Percentiles rank a stretch among this genome's conserved stretches.
phyloP scores from a whole-genome alignment of 2,329 filamentous ascomycete species.

The Claviceps paspali region DNA sequence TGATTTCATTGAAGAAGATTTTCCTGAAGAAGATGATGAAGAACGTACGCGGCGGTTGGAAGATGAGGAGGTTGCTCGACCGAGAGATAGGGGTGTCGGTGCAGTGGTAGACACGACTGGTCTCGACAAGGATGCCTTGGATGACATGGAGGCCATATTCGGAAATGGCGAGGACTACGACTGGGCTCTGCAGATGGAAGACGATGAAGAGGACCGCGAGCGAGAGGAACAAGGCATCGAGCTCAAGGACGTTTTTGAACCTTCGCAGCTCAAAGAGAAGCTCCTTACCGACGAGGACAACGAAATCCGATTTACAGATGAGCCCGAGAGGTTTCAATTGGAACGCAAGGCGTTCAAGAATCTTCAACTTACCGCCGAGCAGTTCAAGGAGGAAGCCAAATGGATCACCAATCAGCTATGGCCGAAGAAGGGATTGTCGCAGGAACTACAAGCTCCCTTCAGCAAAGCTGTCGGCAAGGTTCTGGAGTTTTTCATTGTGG shows the following conservation, averaged over 20 bases:
- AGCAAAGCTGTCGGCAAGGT: conserved; percentile 81
- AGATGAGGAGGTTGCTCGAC: conserved; percentile 76
- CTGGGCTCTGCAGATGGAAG: conserved; percentile 82
- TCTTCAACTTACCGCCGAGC: conserved; percentile 63
- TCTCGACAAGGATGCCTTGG: conserved; percentile 79
- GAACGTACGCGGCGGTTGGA: conserved; percentile 62
- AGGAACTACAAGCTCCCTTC: conserved; percentile 67
- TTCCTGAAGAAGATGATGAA: conserved; percentile 75
- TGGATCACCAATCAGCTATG: conserved; percentile 90
- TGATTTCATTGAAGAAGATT: conserved; percentile 95
- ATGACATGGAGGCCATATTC: conserved; percentile 94
- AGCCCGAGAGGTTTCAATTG: conserved; percentile 88
- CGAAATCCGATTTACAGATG: conserved; percentile 70
- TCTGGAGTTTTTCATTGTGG: conserved; percentile 84
- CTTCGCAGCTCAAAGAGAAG: conserved; percentile 83
- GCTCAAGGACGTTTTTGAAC: conserved; percentile 96
- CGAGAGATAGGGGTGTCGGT: conserved; percentile 53
- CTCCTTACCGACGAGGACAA: conserved; percentile 95
- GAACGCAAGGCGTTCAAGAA: conserved; percentile 80
- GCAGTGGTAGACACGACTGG: conserved; percentile 66
- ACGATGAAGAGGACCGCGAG: conserved; percentile 65
- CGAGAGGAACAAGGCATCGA: conserved; percentile 74
- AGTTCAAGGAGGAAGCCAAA: conserved; percentile 74
- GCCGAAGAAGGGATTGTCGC: conserved; percentile 64
- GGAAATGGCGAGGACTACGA: conserved; percentile 92